Base-by-base conservation (phyloP, 2,329 filamentous ascomycete genomes). In the Pseudofabraea citricarpa region DNA sequence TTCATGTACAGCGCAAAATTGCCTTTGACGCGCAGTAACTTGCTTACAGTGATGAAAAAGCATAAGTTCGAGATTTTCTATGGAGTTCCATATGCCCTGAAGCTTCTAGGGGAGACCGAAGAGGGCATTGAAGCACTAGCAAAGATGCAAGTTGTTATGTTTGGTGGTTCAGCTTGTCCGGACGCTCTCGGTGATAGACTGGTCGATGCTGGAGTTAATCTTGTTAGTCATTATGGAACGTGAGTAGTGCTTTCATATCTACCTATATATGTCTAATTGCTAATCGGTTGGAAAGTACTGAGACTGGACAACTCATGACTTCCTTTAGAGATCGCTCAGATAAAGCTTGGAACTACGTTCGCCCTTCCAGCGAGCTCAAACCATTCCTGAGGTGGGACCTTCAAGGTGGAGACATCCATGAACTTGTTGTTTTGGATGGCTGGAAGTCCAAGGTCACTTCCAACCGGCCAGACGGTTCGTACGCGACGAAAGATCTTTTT, bases 31-130 rank as follows among this genome's bases (percentile, higher is more conserved):
- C 63, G 64, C 3, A 61, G 67, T n/a, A 62, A 69, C 8, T 59
- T 80, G 3, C 56, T 74, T 3, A 54, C 60, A 4, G 68, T 68
- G 12, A 65, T 78, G 48, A 51, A 60, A 6, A 56, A 56, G 5
- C 57, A 69, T 47, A 46, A 67, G 18, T 68, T 75, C 2, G 68
- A 83, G 41, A 71, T 76, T 12, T 72, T 84, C 31, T 73, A 81
- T 44, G 72, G 69, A 3, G 81, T 85, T 1, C 81, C 81, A 0
- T 85, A 83, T 49, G 73, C 77, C 0, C 59, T 85, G 12, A 83
- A 85, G 54, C 61, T 85, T 0, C 65, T 85, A 1, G 71, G 73
- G 0, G 81, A 85, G 55, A 70, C 71, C 0, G 63, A 73, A 0
- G 70, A 74, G 15, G 81, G 80, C 0, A 68, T 81, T n/a, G 52